phyloP scores from a whole-genome alignment of 768 basidiomycete genomes.

The Auricularia heimuer region DNA sequence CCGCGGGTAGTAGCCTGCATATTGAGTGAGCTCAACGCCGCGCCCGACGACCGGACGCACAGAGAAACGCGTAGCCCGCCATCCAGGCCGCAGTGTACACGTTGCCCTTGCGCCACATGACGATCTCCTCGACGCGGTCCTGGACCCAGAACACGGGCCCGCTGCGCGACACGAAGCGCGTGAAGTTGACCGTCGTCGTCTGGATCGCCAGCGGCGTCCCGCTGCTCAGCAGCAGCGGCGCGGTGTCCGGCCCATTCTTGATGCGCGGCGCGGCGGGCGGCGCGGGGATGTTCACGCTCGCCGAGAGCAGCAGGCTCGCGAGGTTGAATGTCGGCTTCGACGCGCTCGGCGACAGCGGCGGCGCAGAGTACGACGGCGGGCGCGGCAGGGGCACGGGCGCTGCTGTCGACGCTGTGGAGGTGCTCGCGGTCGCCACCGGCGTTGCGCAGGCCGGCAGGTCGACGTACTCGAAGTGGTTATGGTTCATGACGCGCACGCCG shows the following conservation, averaged over 20 bases:
- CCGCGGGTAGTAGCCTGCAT: conserved; percentile 65
- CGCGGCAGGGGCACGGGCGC: not conserved
- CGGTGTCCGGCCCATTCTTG: not conserved
- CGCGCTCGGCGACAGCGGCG: not conserved
- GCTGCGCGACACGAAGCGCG: conserved; percentile 63
- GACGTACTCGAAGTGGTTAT: not conserved
- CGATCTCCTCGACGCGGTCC: conserved; percentile 75
- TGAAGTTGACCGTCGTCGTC: conserved; percentile 69
- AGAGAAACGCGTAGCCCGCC: conserved; percentile 66
- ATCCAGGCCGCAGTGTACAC: conserved; percentile 66
- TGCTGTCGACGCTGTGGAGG: not conserved
- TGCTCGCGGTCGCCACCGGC: not conserved
- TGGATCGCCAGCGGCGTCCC: conserved; percentile 58
- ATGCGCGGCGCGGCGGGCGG: not conserved
- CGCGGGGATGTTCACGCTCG: not conserved
- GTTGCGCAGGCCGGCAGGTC: not conserved
- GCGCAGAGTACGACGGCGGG: not conserved
- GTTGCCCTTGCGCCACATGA: conserved; percentile 76
- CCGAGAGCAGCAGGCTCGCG: not conserved
- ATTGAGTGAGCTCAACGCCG: not conserved
- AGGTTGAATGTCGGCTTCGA: not conserved
- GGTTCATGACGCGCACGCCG: too few relatives aligned
- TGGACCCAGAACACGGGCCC: conserved; percentile 86
- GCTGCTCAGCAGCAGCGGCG: not conserved
- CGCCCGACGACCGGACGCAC: conserved; percentile 33